A percentile compares a stretch with the other conserved stretches of the same genome.
Evolutionary conservation across 306 rosid genomes (phyloP).

Genomic region (Gillenia trifoliata): DNA sequence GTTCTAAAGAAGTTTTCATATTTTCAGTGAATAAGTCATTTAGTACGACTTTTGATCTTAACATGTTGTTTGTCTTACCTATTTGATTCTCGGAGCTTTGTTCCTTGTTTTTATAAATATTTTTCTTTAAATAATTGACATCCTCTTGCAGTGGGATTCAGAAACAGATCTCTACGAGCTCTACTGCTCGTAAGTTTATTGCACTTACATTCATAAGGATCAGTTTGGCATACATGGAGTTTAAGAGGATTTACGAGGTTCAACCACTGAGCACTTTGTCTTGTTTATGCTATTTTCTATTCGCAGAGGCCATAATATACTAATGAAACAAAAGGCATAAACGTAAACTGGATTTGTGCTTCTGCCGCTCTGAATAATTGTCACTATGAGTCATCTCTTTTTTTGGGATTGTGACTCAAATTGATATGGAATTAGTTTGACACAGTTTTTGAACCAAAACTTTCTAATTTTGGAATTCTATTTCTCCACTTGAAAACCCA

Average conservation of each 20-base stretch:
- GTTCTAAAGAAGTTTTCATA: no score
- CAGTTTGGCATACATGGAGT: constrained; percentile 87
- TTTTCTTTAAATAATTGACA: not conserved
- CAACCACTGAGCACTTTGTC: constrained; percentile 19
- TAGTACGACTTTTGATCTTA: no score
- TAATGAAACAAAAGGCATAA: not conserved
- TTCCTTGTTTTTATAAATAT: not conserved
- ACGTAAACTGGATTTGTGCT: not conserved
- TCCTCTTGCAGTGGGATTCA: constrained; percentile 66
- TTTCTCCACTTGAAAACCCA: no score
- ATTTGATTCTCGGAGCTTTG: not conserved
- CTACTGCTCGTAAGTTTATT: constrained; percentile 60
- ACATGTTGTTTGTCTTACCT: no score
- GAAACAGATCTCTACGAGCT: constrained; percentile 76
- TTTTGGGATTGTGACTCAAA: no score
- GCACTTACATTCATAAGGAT: constrained; percentile 63
- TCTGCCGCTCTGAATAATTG: not conserved
- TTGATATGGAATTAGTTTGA: no score
- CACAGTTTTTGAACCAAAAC: no score
- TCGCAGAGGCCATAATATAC: not conserved
- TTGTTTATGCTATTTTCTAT: constrained; percentile 4
- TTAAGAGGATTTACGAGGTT: constrained; percentile 87
- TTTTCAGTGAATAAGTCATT: no score
- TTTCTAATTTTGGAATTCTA: no score
- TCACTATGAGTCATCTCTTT: no score